Conservation (phyloP, 495 filamentous ascomycete genomes). For the Geoglossum glabrum region DNA sequence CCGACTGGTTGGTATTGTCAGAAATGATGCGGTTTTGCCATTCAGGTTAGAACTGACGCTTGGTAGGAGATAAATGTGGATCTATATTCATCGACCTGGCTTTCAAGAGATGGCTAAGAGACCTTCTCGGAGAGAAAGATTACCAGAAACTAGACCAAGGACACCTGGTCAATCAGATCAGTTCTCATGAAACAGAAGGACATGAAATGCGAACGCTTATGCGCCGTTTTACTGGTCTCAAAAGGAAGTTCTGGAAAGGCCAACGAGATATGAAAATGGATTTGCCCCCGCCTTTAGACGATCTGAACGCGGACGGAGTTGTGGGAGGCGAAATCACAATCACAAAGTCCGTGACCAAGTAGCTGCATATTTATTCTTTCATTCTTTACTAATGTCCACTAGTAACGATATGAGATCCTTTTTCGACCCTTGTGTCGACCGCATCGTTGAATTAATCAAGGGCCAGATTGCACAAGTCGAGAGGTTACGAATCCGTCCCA, state of each 20-base stretch:
- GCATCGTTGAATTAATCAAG: neutral
- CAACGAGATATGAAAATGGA: constrained; percentile 5
- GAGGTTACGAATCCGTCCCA: neutral
- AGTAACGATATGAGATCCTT: neutral
- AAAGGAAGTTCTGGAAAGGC: neutral
- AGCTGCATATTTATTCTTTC: neutral
- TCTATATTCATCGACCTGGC: neutral
- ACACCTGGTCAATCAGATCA: constrained; percentile 3
- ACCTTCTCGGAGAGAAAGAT: neutral
- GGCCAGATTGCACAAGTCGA: neutral
- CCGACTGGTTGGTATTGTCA: neutral
- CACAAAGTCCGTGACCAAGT: constrained; percentile 3
- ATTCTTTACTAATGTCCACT: neutral
- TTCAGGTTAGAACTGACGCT: neutral
- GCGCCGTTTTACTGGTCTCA: neutral
- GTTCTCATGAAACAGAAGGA: constrained; percentile 9
- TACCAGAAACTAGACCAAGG: neutral
- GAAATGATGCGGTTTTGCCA: neutral
- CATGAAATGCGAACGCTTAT: neutral
- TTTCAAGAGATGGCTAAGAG: neutral
- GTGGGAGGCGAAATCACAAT: constrained; percentile 7
- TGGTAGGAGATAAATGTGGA: neutral
- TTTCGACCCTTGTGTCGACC: neutral
- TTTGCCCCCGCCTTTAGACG: constrained; percentile 6
- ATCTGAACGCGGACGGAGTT: constrained; percentile 7